Percentiles rank a stretch among this genome's conserved stretches.
phyloP scores from a whole-genome alignment of 2,329 filamentous ascomycete genomes.

The Paracoccidioides lutzii region DNA sequence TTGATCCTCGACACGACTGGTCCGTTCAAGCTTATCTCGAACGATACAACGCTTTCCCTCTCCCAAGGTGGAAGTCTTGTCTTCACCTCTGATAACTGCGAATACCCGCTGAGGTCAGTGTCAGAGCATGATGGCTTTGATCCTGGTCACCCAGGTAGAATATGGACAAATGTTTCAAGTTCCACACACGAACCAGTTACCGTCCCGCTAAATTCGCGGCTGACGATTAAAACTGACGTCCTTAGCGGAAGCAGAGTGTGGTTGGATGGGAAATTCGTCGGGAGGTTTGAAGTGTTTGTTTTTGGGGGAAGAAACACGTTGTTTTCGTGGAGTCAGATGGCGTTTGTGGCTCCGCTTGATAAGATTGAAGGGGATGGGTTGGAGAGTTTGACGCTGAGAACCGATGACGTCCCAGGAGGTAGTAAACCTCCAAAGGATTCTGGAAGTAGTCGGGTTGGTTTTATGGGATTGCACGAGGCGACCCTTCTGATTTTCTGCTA shows the following conservation, averaged over 20 bases:
- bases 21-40: conserved; percentile 34
- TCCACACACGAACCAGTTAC: conserved; percentile 34
- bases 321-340: conserved; percentile 46
- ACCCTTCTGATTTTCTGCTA: not conserved
- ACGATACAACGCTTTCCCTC: conserved; percentile 33
- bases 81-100: conserved; percentile 34
- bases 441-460: not conserved
- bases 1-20: conserved; percentile 37
- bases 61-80: conserved; percentile 23
- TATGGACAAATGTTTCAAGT: conserved; percentile 38
- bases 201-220: conserved; percentile 21
- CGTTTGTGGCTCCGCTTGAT: conserved; percentile 40
- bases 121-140: conserved; percentile 34
- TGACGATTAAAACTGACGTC: conserved; percentile 35
- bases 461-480: not conserved
- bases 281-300: conserved; percentile 43
- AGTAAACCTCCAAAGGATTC: not conserved
- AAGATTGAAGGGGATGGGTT: conserved; percentile 14
- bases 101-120: conserved; percentile 39
- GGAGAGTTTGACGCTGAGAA: not conserved
- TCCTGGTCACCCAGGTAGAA: conserved; percentile 36
- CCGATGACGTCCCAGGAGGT: not conserved
- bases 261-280: conserved; percentile 34
- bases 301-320: conserved; percentile 40
- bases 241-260: conserved; percentile 38